A percentile compares a stretch with the other conserved stretches of the same genome.
Conservation (phyloP, 1,284 basidiomycete genomes). For the Chondrostereum purpureum region DNA sequence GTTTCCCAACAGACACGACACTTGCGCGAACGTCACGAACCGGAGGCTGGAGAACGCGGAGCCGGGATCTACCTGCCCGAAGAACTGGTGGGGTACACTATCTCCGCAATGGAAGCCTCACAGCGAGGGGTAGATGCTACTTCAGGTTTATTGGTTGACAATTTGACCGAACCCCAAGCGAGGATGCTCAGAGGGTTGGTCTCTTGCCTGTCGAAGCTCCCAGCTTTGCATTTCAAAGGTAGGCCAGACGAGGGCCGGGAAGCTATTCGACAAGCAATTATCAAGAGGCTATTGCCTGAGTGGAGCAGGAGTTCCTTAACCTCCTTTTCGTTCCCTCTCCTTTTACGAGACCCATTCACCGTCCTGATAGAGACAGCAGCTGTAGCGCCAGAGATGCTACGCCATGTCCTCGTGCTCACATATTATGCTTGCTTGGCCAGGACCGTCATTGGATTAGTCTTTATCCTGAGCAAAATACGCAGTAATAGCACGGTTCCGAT, state of each 20-base stretch:
- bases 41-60: conserved; percentile 64
- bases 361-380: conserved; percentile 87
- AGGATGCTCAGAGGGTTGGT: conserved; percentile 75
- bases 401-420: conserved; percentile 76
- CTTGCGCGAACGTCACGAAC: conserved; percentile 68
- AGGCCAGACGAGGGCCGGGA: conserved; percentile 65
- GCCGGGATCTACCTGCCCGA: conserved; percentile 83
- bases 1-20: conserved; percentile 72
- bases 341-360: conserved; percentile 82
- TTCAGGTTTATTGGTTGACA: conserved; percentile 59
- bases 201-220: conserved; percentile 62
- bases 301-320: conserved; percentile 79
- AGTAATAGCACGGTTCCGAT: conserved; percentile 41
- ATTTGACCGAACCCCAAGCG: conserved; percentile 71
- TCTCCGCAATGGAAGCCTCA: conserved; percentile 76
- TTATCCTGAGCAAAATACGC: conserved; percentile 67
- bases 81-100: conserved; percentile 85
- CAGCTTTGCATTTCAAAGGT: conserved; percentile 59
- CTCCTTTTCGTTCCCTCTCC: conserved; percentile 71
- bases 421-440: conserved; percentile 88
- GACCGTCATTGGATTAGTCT: conserved; percentile 76
- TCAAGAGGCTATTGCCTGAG: conserved; percentile 83
- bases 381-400: conserved; percentile 81
- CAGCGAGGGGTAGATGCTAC: conserved; percentile 58
- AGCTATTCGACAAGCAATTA: conserved; percentile 74